Base-by-base conservation (phyloP, 768 basidiomycete species). In the Paxillus ammoniavirescens region DNA sequence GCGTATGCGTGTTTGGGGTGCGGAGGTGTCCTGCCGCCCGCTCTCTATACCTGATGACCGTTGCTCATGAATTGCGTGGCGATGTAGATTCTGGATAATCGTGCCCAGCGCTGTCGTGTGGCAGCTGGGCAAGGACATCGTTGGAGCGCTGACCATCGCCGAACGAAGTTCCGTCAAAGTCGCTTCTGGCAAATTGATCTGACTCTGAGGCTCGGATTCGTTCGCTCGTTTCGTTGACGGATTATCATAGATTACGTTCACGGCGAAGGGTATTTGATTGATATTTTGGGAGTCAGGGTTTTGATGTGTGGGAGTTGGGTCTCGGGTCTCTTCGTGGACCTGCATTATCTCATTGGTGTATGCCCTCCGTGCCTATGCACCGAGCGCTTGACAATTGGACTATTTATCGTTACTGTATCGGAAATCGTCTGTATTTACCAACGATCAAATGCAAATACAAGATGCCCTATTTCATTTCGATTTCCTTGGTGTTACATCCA, bases 61-160 rank as follows among this genome's bases (percentile, higher is more conserved):
- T 40, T 23, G 44, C n/a, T 26, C 35, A 26, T 30, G 7, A 33
- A 26, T 26, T 6, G 26, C 13, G 42, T 31, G 23, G 10, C 36
- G n/a, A 18, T 7, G 37, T 47, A 92, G 90, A 2, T 58, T 88
- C n/a, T 93, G 92, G 92, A 70, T 94, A 50, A 64, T 92, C 41
- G 61, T 92, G 21, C 92, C 92, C 3, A 62, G 73, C 28, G 65
- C 87, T 59, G 83, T 92, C 46, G 64, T 84, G 31, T 68, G 70
- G 53, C 77, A 70, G 35, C 76, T 94, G 4, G 84, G 87, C 8
- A 77, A 76, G 60, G 88, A 91, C 62, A 77, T 94, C 42, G 62
- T 72, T 0, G 57, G 67, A 4, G 72, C 80, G 3, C 71, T 89
- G 33, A 56, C 61, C 50, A 56, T 57, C 9, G 67, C 67, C 15